These are phyloP conservation scores for Rhexocercosporidium sp. DNA, from an alignment of 2,329 filamentous ascomycete species.

Conservation along the genomic window DNA sequence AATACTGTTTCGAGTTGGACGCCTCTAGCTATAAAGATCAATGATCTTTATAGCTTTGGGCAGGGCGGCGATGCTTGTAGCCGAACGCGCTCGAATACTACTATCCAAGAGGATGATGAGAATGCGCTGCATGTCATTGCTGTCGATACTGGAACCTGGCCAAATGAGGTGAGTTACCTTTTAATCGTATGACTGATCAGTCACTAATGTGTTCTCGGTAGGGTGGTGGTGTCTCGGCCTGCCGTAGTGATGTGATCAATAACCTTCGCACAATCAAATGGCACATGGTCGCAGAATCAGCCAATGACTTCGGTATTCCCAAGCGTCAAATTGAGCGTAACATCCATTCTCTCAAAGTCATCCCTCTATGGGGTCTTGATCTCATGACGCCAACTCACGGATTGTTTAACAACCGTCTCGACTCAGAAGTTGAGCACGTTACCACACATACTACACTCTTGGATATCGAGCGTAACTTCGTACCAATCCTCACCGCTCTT, in stretches of 20 bases:
- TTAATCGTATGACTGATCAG: too few relatives aligned
- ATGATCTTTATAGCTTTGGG: slow-evolving; percentile 44
- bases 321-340: slow-evolving; percentile 56
- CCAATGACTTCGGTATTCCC: slow-evolving; percentile 55
- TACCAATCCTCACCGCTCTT: slow-evolving; percentile 55
- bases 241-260: slow-evolving; percentile 55
- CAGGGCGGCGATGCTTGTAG: slow-evolving; percentile 44
- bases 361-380: slow-evolving; percentile 56
- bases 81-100: slow-evolving; percentile 44
- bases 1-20: slow-evolving; percentile 38
- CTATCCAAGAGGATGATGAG: slow-evolving; percentile 37
- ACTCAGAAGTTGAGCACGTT: slow-evolving; percentile 51
- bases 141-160: slow-evolving; percentile 39
- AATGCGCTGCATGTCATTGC: slow-evolving; percentile 50
- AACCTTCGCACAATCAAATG: slow-evolving; percentile 53
- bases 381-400: slow-evolving; percentile 54
- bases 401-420: slow-evolving; percentile 53
- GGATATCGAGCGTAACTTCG: slow-evolving; percentile 57
- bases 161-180: slow-evolving; percentile 32
- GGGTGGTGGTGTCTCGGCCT: slow-evolving; percentile 53
- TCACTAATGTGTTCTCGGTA: background rate
- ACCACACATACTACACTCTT: slow-evolving; percentile 17
- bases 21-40: slow-evolving; percentile 42
- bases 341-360: slow-evolving; percentile 53
- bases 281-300: slow-evolving; percentile 56